Conservation (phyloP, 257 asterid species). For the Thymus quinquecostatus region DNA sequence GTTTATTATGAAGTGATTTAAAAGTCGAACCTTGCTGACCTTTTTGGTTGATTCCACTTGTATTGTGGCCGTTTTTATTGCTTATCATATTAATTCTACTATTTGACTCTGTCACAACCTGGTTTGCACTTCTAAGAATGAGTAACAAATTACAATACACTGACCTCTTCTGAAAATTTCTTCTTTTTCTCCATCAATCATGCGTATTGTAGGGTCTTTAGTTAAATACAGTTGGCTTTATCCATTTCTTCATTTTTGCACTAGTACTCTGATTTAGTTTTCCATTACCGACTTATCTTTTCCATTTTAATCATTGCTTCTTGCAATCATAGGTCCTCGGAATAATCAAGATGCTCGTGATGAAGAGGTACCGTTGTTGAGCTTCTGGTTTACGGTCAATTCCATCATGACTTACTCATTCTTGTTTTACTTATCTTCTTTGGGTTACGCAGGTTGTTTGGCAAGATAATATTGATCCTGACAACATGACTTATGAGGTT, state of each 20-base stretch:
- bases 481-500: slow-evolving; percentile 86
- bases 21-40: neutral
- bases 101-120: neutral
- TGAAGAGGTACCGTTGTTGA: slow-evolving; percentile 55
- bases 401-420: slow-evolving; percentile 22
- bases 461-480: slow-evolving; percentile 76
- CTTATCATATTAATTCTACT: neutral
- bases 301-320: slow-evolving; percentile 12
- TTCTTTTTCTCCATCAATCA: neutral
- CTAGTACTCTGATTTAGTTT: slow-evolving; percentile 13
- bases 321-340: slow-evolving; percentile 62
- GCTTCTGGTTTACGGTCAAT: slow-evolving; percentile 26
- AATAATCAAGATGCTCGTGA: slow-evolving; percentile 62
- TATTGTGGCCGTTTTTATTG: neutral
- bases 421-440: slow-evolving; percentile 27
- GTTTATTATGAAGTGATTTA: slow-evolving; percentile 15
- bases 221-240: slow-evolving; percentile 16
- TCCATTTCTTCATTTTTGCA: neutral
- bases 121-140: neutral
- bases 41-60: slow-evolving; percentile 15
- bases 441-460: slow-evolving; percentile 54
- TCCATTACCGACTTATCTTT: slow-evolving; percentile 14
- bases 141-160: neutral
- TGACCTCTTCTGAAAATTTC: neutral
- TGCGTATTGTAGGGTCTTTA: neutral